Conservation (phyloP, 228 moss, liverwort and hornwort genomes). For the Sphagnum fallax region DNA sequence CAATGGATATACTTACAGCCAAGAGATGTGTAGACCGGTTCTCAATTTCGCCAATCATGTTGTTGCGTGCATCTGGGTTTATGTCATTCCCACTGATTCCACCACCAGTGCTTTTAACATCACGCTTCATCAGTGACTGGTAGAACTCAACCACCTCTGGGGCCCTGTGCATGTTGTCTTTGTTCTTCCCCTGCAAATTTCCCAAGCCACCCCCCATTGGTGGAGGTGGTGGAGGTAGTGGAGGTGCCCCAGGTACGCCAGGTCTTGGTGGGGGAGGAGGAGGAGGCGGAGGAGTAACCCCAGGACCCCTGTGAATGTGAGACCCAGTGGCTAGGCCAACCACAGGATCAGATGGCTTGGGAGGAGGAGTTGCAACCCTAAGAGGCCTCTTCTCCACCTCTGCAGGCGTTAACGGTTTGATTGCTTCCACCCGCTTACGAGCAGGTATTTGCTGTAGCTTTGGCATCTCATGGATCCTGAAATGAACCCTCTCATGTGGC, state of each 20-base stretch:
- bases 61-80: slow-evolving; percentile 56
- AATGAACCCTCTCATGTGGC: slow-evolving; percentile 19
- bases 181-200: slow-evolving; percentile 18
- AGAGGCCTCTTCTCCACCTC: slow-evolving; percentile 68
- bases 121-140: slow-evolving; percentile 92
- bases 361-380: slow-evolving; percentile 71
- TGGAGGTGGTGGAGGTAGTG: slow-evolving; percentile 42
- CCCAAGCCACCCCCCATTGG: slow-evolving; percentile 16
- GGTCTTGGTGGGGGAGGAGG: slow-evolving; percentile 59
- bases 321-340: slow-evolving; percentile 14
- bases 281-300: slow-evolving; percentile 51
- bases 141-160: slow-evolving; percentile 97
- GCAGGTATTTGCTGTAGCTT: neutral
- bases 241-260: slow-evolving; percentile 24
- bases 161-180: slow-evolving; percentile 70
- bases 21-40: slow-evolving; percentile 85
- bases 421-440: slow-evolving; percentile 18
- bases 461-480: too few species aligned
- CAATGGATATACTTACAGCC: slow-evolving; percentile 47
- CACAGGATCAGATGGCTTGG: slow-evolving; percentile 39
- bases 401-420: slow-evolving; percentile 49
- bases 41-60: slow-evolving; percentile 94
- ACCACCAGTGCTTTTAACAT: slow-evolving; percentile 45
- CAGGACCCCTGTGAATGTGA: slow-evolving; percentile 11
- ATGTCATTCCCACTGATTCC: slow-evolving; percentile 26